A percentile compares a stretch with the other conserved stretches of the same genome.
phyloP scores from a whole-genome alignment of 176 grass and related monocot species.

The Dactylis glomerata region DNA sequence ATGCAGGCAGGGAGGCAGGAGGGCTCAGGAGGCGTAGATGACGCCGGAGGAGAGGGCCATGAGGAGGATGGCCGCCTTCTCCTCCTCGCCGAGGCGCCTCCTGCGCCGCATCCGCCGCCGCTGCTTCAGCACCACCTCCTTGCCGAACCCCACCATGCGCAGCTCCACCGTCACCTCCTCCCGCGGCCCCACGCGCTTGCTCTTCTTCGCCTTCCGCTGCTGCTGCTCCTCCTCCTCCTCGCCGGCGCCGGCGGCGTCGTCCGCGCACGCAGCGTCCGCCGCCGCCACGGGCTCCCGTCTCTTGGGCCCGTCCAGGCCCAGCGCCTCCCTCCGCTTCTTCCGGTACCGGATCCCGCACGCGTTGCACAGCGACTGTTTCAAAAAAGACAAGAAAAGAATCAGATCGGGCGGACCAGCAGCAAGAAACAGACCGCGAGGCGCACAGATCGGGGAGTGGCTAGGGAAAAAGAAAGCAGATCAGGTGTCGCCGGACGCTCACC shows the following conservation, averaged over 20 bases:
- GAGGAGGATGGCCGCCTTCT: slow-evolving; percentile 76
- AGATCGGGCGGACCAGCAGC: slow-evolving; percentile 39
- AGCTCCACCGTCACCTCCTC: slow-evolving; percentile 45
- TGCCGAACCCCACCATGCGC: slow-evolving; percentile 43
- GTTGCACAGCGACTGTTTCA: slow-evolving; percentile 82
- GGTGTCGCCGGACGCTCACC: slow-evolving; percentile 30
- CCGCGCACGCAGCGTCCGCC: slow-evolving; percentile 24
- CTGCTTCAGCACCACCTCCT: slow-evolving; percentile 65
- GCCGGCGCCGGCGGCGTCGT: slow-evolving; percentile 12
- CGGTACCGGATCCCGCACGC: slow-evolving; percentile 97
- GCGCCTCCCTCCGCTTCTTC: slow-evolving; percentile 73
- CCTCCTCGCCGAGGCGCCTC: slow-evolving; percentile 61
- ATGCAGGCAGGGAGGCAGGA: too few relatives aligned
- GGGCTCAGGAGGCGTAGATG: slow-evolving; percentile 64
- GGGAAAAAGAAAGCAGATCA: neutral
- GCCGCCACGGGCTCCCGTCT: slow-evolving; percentile 36
- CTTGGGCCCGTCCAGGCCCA: slow-evolving; percentile 50
- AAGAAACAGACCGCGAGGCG: neutral
- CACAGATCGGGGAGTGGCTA: slow-evolving; percentile 16
- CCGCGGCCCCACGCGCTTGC: neutral
- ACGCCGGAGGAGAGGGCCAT: slow-evolving; percentile 90
- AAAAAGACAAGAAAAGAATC: neutral
- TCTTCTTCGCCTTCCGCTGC: slow-evolving; percentile 41
- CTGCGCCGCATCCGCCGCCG: slow-evolving; percentile 65
- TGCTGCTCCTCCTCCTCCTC: neutral